phyloP scores from a whole-genome alignment of 352 stramenopile species.

The Globisporangium iwayamae region DNA sequence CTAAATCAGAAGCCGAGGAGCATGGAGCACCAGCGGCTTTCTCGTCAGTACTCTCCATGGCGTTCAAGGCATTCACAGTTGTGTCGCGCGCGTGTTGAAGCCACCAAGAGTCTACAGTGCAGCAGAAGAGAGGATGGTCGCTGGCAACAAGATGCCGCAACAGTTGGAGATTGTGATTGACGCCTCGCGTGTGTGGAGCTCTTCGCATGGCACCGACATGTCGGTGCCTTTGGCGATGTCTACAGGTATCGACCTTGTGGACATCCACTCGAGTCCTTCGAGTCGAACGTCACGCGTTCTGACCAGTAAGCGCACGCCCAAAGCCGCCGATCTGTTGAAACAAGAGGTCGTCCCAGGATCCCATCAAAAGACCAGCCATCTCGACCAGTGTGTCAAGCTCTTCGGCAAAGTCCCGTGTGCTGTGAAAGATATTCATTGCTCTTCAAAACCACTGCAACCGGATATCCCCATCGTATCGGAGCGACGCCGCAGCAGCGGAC shows the following conservation, averaged over 20 bases:
- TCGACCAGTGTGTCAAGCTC: not conserved
- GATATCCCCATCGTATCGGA: not conserved
- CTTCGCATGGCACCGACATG: conserved; percentile 9
- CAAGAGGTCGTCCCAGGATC: not conserved
- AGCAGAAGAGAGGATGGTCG: not conserved
- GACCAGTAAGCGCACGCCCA: conserved; percentile 9
- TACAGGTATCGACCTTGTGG: conserved; percentile 2
- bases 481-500: conserved; percentile 6
- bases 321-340: not conserved
- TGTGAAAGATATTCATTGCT: not conserved
- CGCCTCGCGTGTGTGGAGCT: not conserved
- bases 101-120: not conserved
- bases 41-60: not conserved
- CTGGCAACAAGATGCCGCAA: conserved; percentile 3
- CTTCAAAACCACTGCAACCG: not conserved
- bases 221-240: not conserved
- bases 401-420: not conserved
- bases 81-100: conserved; percentile 1
- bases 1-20: not conserved
- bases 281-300: conserved; percentile 14
- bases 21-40: not conserved
- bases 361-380: not conserved
- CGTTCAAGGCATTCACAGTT: conserved; percentile 1
- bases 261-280: conserved; percentile 11
- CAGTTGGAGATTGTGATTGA: conserved; percentile 1